Evolutionary conservation across 805 yeast genomes (phyloP), one percentile per base, ranked within the genome.

Genomic region (Komagataella ulmi): DNA sequence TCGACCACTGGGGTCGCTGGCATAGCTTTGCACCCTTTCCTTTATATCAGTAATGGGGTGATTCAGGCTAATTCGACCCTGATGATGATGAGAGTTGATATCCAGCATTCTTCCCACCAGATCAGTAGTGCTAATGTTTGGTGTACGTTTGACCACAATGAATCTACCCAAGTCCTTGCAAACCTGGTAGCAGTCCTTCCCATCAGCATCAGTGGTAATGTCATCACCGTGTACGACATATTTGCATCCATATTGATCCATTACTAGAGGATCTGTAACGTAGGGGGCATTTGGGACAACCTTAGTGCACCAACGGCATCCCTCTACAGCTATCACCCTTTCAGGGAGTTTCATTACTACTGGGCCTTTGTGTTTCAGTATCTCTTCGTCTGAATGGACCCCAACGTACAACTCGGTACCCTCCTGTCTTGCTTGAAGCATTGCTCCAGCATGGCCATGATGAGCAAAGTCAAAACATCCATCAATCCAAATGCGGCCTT

Each of bases 141-240:
- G 91, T 0, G 99, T 93, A 57, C 99, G 74, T 66, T 87, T 89
- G 47, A 93, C 98, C n/a, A 88, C 88, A 18, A 83, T 76, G 63
- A 91, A 87, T 57, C 91, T 69, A n/a, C 95, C 96, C 62, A 80
- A 67, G 51, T 87, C 88, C 64, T 91, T 90, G 57, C 90, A 87
- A 23, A 65, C 74, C 53, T 85, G 83, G 67, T 93, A 93, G 61
- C 97, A 88, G 67, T 93, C 99, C 52, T 87, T 82, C 2, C 99
- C 99, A 61, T 88, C 76, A 14, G 96, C 96, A 66, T 93, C 98
- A 1, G 97, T 86, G 23, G 97, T 93, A 57, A 93, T 88, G 63
- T 93, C 99, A 66, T 93, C 99, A 6, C 99, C 99, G 65, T 93
- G 99, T 8, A 93, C 96, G n/a, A 93, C 99, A 64, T 82, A 93